These are phyloP conservation scores for Saccharomycopsis hybrid DNA, from an alignment of 1,139 yeast genomes.

Conservation along the genomic window DNA sequence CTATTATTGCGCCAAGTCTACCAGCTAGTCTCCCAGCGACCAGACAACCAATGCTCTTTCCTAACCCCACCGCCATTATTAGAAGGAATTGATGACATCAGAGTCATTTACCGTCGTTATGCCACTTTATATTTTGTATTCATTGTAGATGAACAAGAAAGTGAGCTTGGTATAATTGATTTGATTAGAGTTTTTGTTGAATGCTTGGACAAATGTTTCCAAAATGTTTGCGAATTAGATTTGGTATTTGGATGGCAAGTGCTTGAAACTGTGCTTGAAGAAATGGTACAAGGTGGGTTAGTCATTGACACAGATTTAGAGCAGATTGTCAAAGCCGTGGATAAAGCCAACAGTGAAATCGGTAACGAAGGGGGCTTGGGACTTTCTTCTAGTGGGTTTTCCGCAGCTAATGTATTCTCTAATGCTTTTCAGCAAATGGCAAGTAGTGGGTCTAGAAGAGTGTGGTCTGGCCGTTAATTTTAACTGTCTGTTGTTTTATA, in stretches of 20 bases:
- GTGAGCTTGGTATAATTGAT: constrained; percentile 89
- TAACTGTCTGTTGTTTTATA: too few relatives aligned
- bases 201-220: constrained; percentile 85
- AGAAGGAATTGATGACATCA: constrained; percentile 69
- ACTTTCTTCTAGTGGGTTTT: neutral
- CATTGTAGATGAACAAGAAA: constrained; percentile 92
- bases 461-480: constrained; percentile 15
- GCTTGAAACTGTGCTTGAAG: constrained; percentile 83
- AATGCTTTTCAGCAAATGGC: constrained; percentile 17
- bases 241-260: constrained; percentile 98
- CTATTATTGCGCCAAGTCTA: constrained; percentile 69
- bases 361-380: neutral
- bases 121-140: constrained; percentile 94
- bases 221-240: constrained; percentile 91
- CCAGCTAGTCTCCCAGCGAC: constrained; percentile 60
- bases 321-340: constrained; percentile 76
- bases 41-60: constrained; percentile 72
- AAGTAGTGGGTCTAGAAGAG: constrained; percentile 14
- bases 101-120: constrained; percentile 88
- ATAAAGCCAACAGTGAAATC: constrained; percentile 28
- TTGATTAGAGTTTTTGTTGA: constrained; percentile 96
- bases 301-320: constrained; percentile 90
- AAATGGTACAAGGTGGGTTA: constrained; percentile 96
- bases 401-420: constrained; percentile 17
- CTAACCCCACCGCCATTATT: constrained; percentile 73